phyloP scores from a whole-genome alignment of 306 rosid species.

The Prunus davidiana region DNA sequence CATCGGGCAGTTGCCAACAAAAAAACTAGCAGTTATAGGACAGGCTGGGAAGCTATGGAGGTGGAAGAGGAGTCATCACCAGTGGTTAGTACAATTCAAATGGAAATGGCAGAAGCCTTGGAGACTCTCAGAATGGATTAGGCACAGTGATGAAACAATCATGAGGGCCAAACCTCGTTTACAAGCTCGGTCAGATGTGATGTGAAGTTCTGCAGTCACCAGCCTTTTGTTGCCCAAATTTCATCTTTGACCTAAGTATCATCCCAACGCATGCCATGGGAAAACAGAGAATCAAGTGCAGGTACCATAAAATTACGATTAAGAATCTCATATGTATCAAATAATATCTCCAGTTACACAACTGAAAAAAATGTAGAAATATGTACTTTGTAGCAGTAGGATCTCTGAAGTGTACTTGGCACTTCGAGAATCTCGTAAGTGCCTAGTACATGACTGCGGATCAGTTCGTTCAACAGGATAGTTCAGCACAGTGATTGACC shows the following conservation, averaged over 20 bases:
- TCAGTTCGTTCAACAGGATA: background rate
- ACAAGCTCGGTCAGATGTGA: constrained; percentile 54
- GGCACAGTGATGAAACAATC: constrained; percentile 89
- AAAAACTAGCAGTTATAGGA: constrained; percentile 76
- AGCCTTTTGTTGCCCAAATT: constrained; percentile 27
- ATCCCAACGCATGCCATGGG: constrained; percentile 33
- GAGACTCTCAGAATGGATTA: constrained; percentile 93
- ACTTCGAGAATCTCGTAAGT: background rate
- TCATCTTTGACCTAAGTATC: constrained; percentile 42
- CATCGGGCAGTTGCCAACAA: constrained; percentile 71
- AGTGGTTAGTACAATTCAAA: constrained; percentile 89
- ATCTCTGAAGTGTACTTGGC: too few relatives aligned
- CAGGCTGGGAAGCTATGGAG: constrained; percentile 94
- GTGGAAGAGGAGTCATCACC: constrained; percentile 99
- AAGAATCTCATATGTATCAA: background rate
- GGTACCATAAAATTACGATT: constrained; percentile 25
- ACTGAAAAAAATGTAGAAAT: too few relatives aligned
- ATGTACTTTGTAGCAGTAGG: too few relatives aligned
- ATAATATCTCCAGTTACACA: too few relatives aligned
- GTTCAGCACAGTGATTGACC: background rate
- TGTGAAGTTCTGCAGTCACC: constrained; percentile 41
- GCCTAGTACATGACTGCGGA: too few relatives aligned
- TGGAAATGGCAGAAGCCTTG: constrained; percentile 99
- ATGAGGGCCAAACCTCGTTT: constrained; percentile 78
- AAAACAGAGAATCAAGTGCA: constrained; percentile 35